Conservation (phyloP, 768 basidiomycete genomes). For the Tulasnella sp. region DNA sequence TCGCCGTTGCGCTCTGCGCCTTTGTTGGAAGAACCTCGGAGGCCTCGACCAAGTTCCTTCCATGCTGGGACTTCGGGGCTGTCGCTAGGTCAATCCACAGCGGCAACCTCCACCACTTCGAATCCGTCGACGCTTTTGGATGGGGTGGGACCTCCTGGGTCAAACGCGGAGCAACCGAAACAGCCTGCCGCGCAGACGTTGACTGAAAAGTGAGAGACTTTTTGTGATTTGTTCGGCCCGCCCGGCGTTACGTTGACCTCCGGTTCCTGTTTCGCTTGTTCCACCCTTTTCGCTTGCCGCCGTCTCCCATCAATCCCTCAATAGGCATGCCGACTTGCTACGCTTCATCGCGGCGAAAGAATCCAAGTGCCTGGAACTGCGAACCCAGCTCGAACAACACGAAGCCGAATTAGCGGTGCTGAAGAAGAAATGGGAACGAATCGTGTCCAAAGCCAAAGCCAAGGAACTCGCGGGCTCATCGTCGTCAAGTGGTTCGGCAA, state of each 20-base stretch:
- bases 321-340: slow-evolving; percentile 78
- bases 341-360: slow-evolving; percentile 87
- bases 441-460: slow-evolving; percentile 49
- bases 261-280: slow-evolving; percentile 15
- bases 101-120: not conserved
- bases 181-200: not conserved
- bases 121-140: not conserved
- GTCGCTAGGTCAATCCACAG: not conserved
- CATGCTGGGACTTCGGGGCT: not conserved
- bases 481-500: not conserved
- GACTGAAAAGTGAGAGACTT: slow-evolving; percentile 18
- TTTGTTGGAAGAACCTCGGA: slow-evolving; percentile 22
- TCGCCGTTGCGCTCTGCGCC: slow-evolving; percentile 14
- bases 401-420: slow-evolving; percentile 74
- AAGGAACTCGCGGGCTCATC: not conserved
- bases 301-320: not conserved
- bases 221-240: not conserved
- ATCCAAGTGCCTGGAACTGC: slow-evolving; percentile 77
- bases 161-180: slow-evolving; percentile 8
- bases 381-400: slow-evolving; percentile 69
- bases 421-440: slow-evolving; percentile 83
- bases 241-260: slow-evolving; percentile 11
- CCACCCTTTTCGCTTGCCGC: not conserved
- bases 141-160: not conserved
- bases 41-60: slow-evolving; percentile 8